A percentile compares a stretch with the other conserved stretches of the same genome.
Conservation (phyloP, 108 stramenopile genomes). For the Skeletonema potamos region DNA sequence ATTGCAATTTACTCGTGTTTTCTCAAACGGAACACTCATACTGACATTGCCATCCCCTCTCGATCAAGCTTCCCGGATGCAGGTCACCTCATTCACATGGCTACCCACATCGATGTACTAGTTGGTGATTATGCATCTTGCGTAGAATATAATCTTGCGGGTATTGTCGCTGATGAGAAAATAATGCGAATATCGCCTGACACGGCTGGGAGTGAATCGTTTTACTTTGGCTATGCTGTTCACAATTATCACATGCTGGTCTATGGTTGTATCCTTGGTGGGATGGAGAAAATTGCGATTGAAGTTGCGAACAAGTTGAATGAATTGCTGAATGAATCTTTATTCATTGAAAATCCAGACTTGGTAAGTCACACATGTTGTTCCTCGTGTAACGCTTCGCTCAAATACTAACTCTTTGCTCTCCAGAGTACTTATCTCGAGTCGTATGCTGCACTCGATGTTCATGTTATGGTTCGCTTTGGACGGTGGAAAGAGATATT, state of each 20-base stretch:
- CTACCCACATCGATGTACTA: slow-evolving; percentile 88
- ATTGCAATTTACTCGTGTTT: neutral
- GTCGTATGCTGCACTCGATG: slow-evolving; percentile 76
- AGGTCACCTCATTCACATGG: slow-evolving; percentile 82
- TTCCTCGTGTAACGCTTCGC: neutral
- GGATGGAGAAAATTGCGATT: slow-evolving; percentile 75
- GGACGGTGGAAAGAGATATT: slow-evolving; percentile 83
- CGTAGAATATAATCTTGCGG: slow-evolving; percentile 66
- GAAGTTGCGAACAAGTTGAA: slow-evolving; percentile 61
- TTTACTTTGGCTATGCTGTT: slow-evolving; percentile 88
- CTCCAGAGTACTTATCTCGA: slow-evolving; percentile 65
- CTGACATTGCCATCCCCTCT: neutral
- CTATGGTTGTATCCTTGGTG: slow-evolving; percentile 81
- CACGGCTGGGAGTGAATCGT: slow-evolving; percentile 71
- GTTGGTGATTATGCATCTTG: slow-evolving; percentile 85
- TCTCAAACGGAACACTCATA: no score
- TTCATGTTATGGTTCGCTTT: slow-evolving; percentile 85
- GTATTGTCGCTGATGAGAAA: slow-evolving; percentile 76
- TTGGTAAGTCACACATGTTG: slow-evolving; percentile 13
- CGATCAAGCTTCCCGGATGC: slow-evolving; percentile 67
- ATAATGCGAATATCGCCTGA: slow-evolving; percentile 59
- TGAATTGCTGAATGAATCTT: slow-evolving; percentile 55
- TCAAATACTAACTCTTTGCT: neutral
- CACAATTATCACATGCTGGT: slow-evolving; percentile 88
- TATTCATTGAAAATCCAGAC: slow-evolving; percentile 70